A percentile compares a stretch with the other conserved stretches of the same genome.
Conservation (phyloP, 495 filamentous ascomycete species). For the Aspergillus affinis region DNA sequence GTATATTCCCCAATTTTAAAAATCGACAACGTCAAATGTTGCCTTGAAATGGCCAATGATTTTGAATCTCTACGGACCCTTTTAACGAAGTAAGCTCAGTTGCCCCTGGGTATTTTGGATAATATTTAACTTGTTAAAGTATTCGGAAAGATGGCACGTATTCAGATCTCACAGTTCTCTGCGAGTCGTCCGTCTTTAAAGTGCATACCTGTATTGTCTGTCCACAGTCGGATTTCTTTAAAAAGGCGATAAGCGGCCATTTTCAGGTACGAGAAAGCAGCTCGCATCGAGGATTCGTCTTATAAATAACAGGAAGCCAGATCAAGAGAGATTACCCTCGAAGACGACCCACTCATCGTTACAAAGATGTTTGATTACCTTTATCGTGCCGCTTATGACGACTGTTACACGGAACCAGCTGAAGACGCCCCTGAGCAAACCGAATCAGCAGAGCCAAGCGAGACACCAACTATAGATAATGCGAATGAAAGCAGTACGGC, state of each 20-base stretch:
- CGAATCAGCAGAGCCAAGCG: too few species aligned
- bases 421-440: too few species aligned
- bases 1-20: too few species aligned
- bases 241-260: neutral
- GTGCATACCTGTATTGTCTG: conserved; percentile 7
- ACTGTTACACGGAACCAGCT: too few species aligned
- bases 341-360: too few species aligned
- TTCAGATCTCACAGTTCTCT: conserved; percentile 4
- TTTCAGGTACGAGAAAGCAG: too few species aligned
- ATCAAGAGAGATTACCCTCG: too few species aligned
- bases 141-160: neutral
- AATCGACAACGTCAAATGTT: too few species aligned
- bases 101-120: neutral
- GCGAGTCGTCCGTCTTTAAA: conserved; percentile 5
- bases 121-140: neutral
- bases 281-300: too few species aligned
- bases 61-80: neutral
- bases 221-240: conserved; percentile 4
- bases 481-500: neutral
- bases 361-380: too few species aligned
- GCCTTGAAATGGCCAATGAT: neutral
- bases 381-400: too few species aligned
- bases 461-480: neutral
- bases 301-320: too few species aligned
- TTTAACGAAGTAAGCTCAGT: conserved; percentile 2